A percentile compares a stretch with the other conserved stretches of the same genome.
phyloP scores from a whole-genome alignment of 208 protist genomes.

The Wallacemonas sp. region DNA sequence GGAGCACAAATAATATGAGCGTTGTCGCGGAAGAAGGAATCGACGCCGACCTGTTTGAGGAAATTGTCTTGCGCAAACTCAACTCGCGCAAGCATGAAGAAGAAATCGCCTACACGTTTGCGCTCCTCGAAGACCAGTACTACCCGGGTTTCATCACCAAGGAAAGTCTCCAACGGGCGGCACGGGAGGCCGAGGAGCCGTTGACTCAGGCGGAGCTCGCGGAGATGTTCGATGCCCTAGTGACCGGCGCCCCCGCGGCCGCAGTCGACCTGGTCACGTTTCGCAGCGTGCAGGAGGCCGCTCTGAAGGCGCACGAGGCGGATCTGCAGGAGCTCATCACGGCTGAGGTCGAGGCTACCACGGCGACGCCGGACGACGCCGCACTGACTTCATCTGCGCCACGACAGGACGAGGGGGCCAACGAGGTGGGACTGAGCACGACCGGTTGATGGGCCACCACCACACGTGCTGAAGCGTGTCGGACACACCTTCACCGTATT shows the following conservation, averaged over 20 bases:
- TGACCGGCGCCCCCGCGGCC: constrained; percentile 66
- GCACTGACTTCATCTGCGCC: too few relatives aligned
- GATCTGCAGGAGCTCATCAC: not conserved
- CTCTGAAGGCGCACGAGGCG: constrained; percentile 35
- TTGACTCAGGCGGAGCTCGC: constrained; percentile 73
- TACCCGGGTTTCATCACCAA: constrained; percentile 83
- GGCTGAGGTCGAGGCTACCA: not conserved
- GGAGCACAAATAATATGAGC: not conserved
- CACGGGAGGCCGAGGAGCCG: constrained; percentile 58
- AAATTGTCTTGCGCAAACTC: constrained; percentile 61
- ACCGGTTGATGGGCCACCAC: too few relatives aligned
- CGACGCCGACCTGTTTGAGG: constrained; percentile 68
- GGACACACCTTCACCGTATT: too few relatives aligned
- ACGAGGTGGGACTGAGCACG: too few relatives aligned
- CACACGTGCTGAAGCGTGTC: too few relatives aligned
- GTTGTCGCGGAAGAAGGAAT: constrained; percentile 35
- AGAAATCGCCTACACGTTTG: constrained; percentile 68
- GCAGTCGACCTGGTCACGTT: constrained; percentile 81
- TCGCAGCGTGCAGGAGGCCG: constrained; percentile 44
- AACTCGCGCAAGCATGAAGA: constrained; percentile 68
- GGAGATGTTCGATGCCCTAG: constrained; percentile 85
- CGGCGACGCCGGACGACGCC: too few relatives aligned
- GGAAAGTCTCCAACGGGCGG: constrained; percentile 57
- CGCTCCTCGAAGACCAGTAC: constrained; percentile 70
- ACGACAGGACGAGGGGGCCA: too few relatives aligned